Percentiles rank a stretch among this genome's conserved stretches.
Conservation (phyloP, 345 rosid genomes). For the Aethionema arabicum region DNA sequence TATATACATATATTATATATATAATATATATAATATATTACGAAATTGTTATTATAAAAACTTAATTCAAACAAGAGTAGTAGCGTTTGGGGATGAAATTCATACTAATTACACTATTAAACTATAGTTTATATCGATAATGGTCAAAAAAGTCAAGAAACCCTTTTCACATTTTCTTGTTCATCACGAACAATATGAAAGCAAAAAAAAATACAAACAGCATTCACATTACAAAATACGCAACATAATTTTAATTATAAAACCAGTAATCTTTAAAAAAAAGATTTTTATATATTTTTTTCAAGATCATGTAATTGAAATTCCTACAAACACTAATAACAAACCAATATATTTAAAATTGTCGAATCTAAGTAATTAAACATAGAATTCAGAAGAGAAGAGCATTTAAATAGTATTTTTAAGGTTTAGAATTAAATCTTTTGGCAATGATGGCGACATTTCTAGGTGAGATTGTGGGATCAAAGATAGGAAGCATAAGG, state of each 20-base stretch:
- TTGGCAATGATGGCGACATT: conserved; percentile 82
- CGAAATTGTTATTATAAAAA: too few relatives aligned
- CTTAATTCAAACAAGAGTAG: too few relatives aligned
- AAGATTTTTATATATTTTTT: too few relatives aligned
- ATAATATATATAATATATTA: too few relatives aligned
- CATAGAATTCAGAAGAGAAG: neutral
- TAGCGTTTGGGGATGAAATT: neutral
- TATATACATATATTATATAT: too few relatives aligned
- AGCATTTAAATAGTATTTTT: neutral
- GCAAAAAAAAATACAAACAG: neutral
- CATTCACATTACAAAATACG: conserved; percentile 19
- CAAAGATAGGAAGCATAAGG: conserved; percentile 73
- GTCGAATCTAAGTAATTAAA: neutral
- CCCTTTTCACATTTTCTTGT: conserved; percentile 13
- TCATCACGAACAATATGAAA: neutral
- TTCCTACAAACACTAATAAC: too few relatives aligned
- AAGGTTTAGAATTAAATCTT: conserved; percentile 37
- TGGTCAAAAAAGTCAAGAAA: conserved; percentile 18
- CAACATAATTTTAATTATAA: too few relatives aligned
- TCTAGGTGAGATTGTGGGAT: conserved; percentile 83
- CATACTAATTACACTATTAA: neutral
- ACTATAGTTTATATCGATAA: neutral
- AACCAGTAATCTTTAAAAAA: too few relatives aligned
- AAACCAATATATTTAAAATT: too few relatives aligned
- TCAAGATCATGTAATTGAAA: too few relatives aligned